phyloP scores from a whole-genome alignment of 441 rosid species.

The Hura crepitans region DNA sequence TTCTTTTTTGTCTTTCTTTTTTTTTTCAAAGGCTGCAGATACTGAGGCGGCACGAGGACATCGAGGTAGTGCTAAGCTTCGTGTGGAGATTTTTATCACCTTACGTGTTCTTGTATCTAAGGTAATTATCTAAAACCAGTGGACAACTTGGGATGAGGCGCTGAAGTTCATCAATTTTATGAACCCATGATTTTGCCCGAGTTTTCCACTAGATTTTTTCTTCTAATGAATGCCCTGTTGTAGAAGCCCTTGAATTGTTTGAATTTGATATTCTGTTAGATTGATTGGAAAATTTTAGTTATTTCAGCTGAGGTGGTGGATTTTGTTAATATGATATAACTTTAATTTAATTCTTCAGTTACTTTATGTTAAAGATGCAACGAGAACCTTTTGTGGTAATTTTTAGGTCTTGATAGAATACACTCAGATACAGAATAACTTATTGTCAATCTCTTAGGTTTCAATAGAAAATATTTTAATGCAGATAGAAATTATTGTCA shows the following conservation, averaged over 20 bases:
- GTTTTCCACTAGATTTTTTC: background rate
- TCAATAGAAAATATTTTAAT: background rate
- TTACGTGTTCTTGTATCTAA: slow-evolving; percentile 78
- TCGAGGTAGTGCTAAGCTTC: slow-evolving; percentile 75
- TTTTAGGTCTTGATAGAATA: background rate
- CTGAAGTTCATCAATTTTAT: slow-evolving; percentile 7
- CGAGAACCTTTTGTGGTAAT: background rate
- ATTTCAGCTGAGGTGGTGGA: background rate
- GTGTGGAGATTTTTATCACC: slow-evolving; percentile 77
- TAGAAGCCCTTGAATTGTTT: slow-evolving; percentile 3
- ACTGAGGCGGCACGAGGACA: slow-evolving; percentile 79
- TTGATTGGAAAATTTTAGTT: background rate
- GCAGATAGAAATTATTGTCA: background rate
- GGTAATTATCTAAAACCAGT: slow-evolving; percentile 41
- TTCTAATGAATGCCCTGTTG: background rate
- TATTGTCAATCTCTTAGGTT: background rate
- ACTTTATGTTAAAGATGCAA: slow-evolving; percentile 6
- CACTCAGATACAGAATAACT: background rate
- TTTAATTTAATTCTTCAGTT: background rate
- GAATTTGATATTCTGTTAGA: background rate
- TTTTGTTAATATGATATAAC: slow-evolving; percentile 9
- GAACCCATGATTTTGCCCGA: background rate
- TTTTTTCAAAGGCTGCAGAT: slow-evolving; percentile 67
- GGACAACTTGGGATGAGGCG: slow-evolving; percentile 2
- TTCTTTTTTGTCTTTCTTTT: background rate